phyloP scores from a whole-genome alignment of 257 asterid genomes.

The Eucommia ulmoides region DNA sequence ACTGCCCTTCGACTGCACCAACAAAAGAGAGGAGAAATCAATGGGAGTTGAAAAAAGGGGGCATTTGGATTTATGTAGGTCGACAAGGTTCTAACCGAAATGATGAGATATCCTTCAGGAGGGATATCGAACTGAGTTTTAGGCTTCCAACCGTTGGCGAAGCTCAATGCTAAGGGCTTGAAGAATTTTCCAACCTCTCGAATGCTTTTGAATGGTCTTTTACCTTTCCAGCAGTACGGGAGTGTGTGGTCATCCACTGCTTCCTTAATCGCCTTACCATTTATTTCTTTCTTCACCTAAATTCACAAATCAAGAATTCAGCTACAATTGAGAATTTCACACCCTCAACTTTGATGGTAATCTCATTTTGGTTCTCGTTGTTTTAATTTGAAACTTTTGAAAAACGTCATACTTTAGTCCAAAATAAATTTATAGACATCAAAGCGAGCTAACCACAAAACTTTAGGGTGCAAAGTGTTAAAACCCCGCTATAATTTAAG shows the following conservation, averaged over 20 bases:
- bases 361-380: no score
- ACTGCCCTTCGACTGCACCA: slow-evolving; percentile 63
- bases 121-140: slow-evolving; percentile 61
- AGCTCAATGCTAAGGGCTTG: slow-evolving; percentile 63
- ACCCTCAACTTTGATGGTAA: no score
- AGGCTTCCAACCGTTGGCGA: slow-evolving; percentile 59
- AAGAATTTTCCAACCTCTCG: slow-evolving; percentile 69
- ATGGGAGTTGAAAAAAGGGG: background rate
- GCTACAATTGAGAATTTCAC: no score
- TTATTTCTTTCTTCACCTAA: slow-evolving; percentile 58
- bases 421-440: no score
- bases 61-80: background rate
- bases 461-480: no score
- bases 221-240: slow-evolving; percentile 87
- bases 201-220: slow-evolving; percentile 54
- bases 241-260: slow-evolving; percentile 70
- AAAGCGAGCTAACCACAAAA: no score
- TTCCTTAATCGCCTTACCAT: slow-evolving; percentile 54
- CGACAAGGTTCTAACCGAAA: slow-evolving; percentile 46
- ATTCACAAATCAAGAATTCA: no score
- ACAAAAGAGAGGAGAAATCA: slow-evolving; percentile 1
- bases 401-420: no score
- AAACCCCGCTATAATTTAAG: no score
- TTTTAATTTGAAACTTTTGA: no score
- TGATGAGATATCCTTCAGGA: slow-evolving; percentile 79